Evolutionary conservation across 441 rosid genomes (phyloP).

Genomic region (Pelargonium myrrhifolium): DNA sequence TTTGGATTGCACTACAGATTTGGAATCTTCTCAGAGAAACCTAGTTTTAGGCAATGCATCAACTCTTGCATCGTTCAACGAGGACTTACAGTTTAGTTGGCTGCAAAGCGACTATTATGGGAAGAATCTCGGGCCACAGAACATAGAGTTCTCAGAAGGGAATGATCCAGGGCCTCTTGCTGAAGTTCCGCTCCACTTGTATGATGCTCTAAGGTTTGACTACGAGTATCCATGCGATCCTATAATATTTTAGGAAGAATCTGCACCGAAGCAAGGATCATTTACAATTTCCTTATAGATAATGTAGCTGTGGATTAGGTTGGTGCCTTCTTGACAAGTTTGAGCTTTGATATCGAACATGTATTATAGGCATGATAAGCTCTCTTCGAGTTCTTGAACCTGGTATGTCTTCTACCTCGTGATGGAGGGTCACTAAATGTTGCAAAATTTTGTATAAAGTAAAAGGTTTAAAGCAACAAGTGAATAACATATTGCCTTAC

Average conservation of each 20-base stretch:
- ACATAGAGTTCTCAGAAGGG: constrained; percentile 37
- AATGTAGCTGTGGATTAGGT: constrained; percentile 26
- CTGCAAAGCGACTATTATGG: constrained; percentile 42
- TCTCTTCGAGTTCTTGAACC: constrained; percentile 18
- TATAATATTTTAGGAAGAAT: constrained; percentile 44
- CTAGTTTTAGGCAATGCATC: constrained; percentile 28
- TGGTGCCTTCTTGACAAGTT: constrained; percentile 23
- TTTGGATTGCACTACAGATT: constrained; percentile 27
- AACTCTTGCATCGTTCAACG: constrained; percentile 34
- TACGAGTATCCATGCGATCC: constrained; percentile 49
- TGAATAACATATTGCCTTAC: too few relatives aligned
- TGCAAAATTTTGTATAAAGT: constrained; percentile 12
- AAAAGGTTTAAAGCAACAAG: neutral
- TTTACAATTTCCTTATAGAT: constrained; percentile 18
- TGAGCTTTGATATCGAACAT: constrained; percentile 28
- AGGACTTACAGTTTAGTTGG: constrained; percentile 45
- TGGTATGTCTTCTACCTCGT: constrained; percentile 11
- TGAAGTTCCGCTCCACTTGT: constrained; percentile 45
- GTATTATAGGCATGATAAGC: constrained; percentile 22
- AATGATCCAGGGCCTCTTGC: constrained; percentile 30
- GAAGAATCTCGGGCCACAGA: constrained; percentile 45
- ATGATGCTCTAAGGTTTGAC: constrained; percentile 49
- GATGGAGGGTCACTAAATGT: neutral
- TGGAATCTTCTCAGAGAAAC: constrained; percentile 34
- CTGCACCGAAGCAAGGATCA: constrained; percentile 44